Conservation (phyloP, 768 basidiomycete genomes). For the Amanita rubescens region DNA sequence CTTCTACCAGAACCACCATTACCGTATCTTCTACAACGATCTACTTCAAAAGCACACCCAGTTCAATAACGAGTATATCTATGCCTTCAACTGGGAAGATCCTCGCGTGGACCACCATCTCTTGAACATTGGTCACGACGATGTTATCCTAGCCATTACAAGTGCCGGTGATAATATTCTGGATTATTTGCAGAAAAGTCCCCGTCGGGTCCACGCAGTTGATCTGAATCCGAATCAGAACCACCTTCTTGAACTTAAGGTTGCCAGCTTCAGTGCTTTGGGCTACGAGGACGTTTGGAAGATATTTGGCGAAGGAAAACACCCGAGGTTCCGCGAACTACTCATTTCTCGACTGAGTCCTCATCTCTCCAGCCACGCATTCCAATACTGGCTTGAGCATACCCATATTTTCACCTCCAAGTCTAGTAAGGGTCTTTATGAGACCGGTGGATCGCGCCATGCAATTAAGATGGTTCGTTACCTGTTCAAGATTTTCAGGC, state of each 20-base stretch:
- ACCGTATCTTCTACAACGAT: not conserved
- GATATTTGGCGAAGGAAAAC: constrained; percentile 60
- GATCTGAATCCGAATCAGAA: constrained; percentile 76
- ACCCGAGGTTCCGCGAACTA: constrained; percentile 49
- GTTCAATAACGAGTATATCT: not conserved
- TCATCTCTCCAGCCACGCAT: constrained; percentile 61
- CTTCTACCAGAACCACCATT: not conserved
- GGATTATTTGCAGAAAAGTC: constrained; percentile 37
- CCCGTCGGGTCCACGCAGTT: constrained; percentile 51
- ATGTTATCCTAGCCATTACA: constrained; percentile 68
- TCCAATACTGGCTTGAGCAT: constrained; percentile 72
- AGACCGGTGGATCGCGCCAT: not conserved
- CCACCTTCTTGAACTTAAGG: constrained; percentile 72
- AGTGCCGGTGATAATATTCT: constrained; percentile 76
- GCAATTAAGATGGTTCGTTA: constrained; percentile 56
- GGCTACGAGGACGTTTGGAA: constrained; percentile 55
- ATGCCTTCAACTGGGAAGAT: constrained; percentile 44
- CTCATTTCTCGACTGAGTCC: constrained; percentile 59
- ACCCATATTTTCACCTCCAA: constrained; percentile 39
- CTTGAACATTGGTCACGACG: constrained; percentile 48
- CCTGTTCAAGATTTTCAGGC: constrained; percentile 45
- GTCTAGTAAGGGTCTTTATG: constrained; percentile 64
- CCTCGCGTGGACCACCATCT: constrained; percentile 66
- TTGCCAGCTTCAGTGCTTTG: constrained; percentile 53
- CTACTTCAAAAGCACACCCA: not conserved